These are phyloP conservation scores for Trichaptum fuscoviolaceum DNA, from an alignment of 768 basidiomycete genomes.

Conservation along the genomic window DNA sequence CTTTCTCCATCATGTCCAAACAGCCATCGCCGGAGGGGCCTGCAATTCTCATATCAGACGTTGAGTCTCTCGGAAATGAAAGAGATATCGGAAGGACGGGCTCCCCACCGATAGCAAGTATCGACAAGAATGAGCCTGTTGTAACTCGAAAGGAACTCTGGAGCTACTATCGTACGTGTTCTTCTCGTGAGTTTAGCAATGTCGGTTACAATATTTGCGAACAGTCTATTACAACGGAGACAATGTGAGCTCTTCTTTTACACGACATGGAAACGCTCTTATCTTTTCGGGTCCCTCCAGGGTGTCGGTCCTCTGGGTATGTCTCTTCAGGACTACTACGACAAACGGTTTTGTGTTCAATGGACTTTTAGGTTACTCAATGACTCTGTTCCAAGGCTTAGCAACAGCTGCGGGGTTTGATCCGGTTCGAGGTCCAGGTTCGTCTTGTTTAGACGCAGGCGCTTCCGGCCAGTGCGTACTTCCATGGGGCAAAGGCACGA, in stretches of 20 bases:
- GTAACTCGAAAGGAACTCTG: conserved; percentile 72
- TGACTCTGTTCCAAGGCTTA: conserved; percentile 70
- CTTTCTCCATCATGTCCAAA: not conserved
- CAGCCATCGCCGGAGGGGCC: not conserved
- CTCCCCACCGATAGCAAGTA: not conserved
- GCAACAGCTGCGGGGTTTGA: conserved; percentile 73
- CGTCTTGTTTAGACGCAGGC: conserved; percentile 50
- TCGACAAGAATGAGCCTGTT: conserved; percentile 52
- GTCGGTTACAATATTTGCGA: not conserved
- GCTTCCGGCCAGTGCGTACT: conserved; percentile 73
- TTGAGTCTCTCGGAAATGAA: not conserved
- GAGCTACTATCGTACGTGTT: conserved; percentile 66
- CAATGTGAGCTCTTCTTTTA: conserved; percentile 42
- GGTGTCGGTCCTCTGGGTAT: conserved; percentile 58
- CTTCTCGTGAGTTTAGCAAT: not conserved
- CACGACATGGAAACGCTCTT: not conserved
- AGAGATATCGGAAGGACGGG: not conserved
- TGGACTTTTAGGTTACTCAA: conserved; percentile 41
- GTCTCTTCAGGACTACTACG: conserved; percentile 2
- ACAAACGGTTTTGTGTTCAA: conserved; percentile 3
- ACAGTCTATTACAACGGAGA: conserved; percentile 80
- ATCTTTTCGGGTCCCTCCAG: conserved; percentile 26
- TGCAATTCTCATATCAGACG: not conserved
- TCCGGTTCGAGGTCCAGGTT: conserved; percentile 62
- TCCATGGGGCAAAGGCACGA: conserved; percentile 71